Conservation (phyloP, 768 basidiomycete genomes). For the Tephrocybe sp. region DNA sequence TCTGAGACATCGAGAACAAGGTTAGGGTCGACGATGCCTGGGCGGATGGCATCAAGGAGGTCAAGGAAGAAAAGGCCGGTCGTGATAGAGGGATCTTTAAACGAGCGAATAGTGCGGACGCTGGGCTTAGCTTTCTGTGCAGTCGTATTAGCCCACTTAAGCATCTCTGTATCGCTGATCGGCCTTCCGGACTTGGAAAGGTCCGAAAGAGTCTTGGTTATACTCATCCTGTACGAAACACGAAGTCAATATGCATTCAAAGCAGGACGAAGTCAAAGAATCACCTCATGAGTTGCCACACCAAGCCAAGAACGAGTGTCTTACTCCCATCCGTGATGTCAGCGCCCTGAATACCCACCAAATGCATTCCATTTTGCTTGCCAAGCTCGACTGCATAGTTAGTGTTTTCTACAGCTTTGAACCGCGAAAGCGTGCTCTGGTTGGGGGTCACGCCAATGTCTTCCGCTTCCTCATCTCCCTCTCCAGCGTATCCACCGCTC, state of each 20-base stretch:
- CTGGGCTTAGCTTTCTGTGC: slow-evolving; percentile 69
- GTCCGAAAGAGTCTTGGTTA: slow-evolving; percentile 83
- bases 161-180: slow-evolving; percentile 89
- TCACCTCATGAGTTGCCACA: slow-evolving; percentile 97
- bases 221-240: slow-evolving; percentile 76
- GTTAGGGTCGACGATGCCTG: slow-evolving; percentile 92
- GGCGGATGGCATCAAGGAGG: slow-evolving; percentile 85
- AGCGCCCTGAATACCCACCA: slow-evolving; percentile 97
- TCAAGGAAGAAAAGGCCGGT: slow-evolving; percentile 94
- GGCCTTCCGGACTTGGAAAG: slow-evolving; percentile 78
- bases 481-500: slow-evolving; percentile 34
- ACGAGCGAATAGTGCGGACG: slow-evolving; percentile 75
- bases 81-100: slow-evolving; percentile 90
- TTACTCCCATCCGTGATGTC: slow-evolving; percentile 94
- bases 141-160: slow-evolving; percentile 93
- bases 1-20: slow-evolving; percentile 68
- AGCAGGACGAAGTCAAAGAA: background rate
- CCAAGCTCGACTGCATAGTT: slow-evolving; percentile 95
- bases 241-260: no score
- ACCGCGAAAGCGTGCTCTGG: slow-evolving; percentile 84
- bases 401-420: slow-evolving; percentile 98
- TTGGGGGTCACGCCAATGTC: slow-evolving; percentile 83
- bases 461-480: slow-evolving; percentile 70
- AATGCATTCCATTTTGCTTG: slow-evolving; percentile 89
- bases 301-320: slow-evolving; percentile 92